These are phyloP conservation scores for Podochytrium sp. DNA, from an alignment of 192 early-diverging fungal species.

Conservation along the genomic window DNA sequence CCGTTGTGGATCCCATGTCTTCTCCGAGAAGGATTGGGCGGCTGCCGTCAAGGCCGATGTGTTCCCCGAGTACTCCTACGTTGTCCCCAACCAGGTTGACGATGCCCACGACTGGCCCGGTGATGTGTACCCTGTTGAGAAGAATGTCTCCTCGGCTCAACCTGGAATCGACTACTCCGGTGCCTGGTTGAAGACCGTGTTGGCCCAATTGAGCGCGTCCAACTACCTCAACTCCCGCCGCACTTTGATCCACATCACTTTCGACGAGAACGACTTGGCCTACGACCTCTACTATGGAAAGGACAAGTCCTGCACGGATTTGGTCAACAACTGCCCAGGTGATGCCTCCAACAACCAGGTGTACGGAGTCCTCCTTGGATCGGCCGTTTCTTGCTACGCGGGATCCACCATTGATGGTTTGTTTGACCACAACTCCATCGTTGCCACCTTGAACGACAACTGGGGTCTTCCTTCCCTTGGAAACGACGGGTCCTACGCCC, in stretches of 20 bases:
- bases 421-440: conserved; percentile 68
- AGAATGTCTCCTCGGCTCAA: background rate
- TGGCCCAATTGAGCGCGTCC: background rate
- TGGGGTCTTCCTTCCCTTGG: conserved; percentile 64
- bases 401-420: conserved; percentile 49
- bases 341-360: conserved; percentile 12
- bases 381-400: conserved; percentile 10
- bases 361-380: conserved; percentile 24
- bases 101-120: conserved; percentile 7
- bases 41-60: background rate
- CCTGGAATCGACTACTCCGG: conserved; percentile 3
- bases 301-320: conserved; percentile 1
- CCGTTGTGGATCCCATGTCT: background rate
- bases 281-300: background rate
- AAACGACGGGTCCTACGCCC: background rate
- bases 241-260: conserved; percentile 7
- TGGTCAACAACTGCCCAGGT: conserved; percentile 21
- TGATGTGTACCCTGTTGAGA: background rate
- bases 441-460: conserved; percentile 65
- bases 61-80: conserved; percentile 8
- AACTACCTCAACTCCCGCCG: background rate
- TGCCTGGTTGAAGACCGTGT: background rate
- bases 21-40: conserved; percentile 7
- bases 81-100: conserved; percentile 57
- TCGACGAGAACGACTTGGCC: conserved; percentile 37